A percentile compares a stretch with the other conserved stretches of the same genome.
These are phyloP conservation scores for Crithidia thermophila DNA, from an alignment of 208 protist genomes.

Conservation along the genomic window DNA sequence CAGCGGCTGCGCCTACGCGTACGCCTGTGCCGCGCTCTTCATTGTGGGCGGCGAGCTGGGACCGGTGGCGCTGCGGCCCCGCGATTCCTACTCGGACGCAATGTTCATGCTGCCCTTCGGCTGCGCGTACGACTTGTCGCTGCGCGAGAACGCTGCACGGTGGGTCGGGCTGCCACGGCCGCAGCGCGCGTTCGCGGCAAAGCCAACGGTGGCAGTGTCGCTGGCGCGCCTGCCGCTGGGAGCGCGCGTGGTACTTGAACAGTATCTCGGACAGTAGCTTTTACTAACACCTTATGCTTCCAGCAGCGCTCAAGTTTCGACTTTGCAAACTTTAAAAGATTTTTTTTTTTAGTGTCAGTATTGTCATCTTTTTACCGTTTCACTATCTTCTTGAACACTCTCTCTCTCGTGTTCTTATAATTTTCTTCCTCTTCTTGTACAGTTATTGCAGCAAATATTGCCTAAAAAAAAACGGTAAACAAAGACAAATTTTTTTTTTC, in stretches of 20 bases:
- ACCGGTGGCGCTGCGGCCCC: slow-evolving; percentile 3
- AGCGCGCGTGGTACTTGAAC: slow-evolving; percentile 5
- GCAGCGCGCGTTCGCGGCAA: not conserved
- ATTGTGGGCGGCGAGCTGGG: slow-evolving; percentile 71
- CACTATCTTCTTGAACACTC: too few relatives aligned
- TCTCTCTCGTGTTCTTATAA: too few relatives aligned
- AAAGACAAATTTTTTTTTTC: too few relatives aligned
- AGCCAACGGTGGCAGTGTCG: not conserved
- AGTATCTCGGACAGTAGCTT: too few relatives aligned
- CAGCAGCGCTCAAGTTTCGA: too few relatives aligned
- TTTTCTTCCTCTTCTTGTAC: too few relatives aligned
- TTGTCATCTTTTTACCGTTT: too few relatives aligned
- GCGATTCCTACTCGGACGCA: slow-evolving; percentile 51
- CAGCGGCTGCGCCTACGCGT: slow-evolving; percentile 57
- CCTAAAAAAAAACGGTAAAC: too few relatives aligned
- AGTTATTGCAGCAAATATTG: too few relatives aligned
- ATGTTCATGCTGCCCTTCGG: slow-evolving; percentile 65
- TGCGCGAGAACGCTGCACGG: slow-evolving; percentile 50
- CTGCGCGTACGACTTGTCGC: slow-evolving; percentile 39
- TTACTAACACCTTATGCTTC: too few relatives aligned
- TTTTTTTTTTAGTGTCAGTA: too few relatives aligned
- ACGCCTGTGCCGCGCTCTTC: slow-evolving; percentile 62
- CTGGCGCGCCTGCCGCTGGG: not conserved
- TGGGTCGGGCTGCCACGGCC: slow-evolving; percentile 30
- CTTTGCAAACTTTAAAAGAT: too few relatives aligned